phyloP scores from a whole-genome alignment of 768 basidiomycete species.

The Cystobasidium tubakii region DNA sequence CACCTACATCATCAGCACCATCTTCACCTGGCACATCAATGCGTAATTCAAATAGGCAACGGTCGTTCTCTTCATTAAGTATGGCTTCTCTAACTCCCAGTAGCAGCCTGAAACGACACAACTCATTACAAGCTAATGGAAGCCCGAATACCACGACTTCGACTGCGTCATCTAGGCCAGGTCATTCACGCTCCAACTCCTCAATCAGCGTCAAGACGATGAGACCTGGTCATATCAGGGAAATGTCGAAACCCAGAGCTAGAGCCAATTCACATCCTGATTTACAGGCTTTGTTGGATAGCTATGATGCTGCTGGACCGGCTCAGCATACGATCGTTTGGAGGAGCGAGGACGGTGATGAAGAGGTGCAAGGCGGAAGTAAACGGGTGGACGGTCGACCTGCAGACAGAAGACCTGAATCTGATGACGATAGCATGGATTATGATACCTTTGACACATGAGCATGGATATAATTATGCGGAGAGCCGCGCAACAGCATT shows the following conservation, averaged over 20 bases:
- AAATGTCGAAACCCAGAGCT: constrained; percentile 13
- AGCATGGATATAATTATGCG: neutral
- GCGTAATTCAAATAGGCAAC: neutral
- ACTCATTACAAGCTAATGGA: neutral
- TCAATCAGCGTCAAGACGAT: neutral
- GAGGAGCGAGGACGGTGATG: neutral
- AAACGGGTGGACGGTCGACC: neutral
- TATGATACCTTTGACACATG: neutral
- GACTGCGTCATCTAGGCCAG: neutral
- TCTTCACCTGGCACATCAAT: constrained; percentile 14
- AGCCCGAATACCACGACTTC: neutral
- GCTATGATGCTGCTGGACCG: constrained; percentile 10
- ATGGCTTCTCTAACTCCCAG: neutral
- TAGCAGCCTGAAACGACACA: neutral
- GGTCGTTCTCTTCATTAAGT: constrained; percentile 24
- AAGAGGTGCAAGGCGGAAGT: neutral
- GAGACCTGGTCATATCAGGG: neutral
- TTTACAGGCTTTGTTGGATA: constrained; percentile 31
- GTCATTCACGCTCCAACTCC: constrained; percentile 16
- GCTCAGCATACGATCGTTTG: constrained; percentile 3
- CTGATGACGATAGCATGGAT: constrained; percentile 5
- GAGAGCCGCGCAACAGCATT: neutral
- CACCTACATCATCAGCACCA: constrained; percentile 1
- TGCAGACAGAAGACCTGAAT: neutral
- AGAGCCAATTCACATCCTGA: constrained; percentile 31